A percentile compares a stretch with the other conserved stretches of the same genome.
phyloP scores from a whole-genome alignment of 1,139 yeast species.

The Nakaseomyces sp. region DNA sequence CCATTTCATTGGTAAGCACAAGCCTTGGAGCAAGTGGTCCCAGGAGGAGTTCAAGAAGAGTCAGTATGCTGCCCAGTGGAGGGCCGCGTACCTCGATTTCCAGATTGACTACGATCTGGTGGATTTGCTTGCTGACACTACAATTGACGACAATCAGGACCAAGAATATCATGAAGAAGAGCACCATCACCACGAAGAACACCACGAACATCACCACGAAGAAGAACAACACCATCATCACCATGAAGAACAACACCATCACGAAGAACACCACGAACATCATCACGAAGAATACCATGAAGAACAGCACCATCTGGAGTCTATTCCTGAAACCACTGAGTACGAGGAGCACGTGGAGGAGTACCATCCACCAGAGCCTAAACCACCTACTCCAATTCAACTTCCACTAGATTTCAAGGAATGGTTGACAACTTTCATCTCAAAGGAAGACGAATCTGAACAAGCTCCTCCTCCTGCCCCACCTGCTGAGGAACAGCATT shows the following conservation, averaged over 20 bases:
- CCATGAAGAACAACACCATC: constrained; percentile 11
- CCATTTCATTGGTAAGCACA: constrained; percentile 73
- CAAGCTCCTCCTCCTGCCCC: background rate
- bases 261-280: constrained; percentile 15
- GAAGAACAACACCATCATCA: constrained; percentile 4
- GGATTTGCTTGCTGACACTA: constrained; percentile 2
- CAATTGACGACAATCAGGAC: background rate
- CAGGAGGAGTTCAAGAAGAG: constrained; percentile 9
- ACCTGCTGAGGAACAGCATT: background rate
- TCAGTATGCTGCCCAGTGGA: constrained; percentile 18
- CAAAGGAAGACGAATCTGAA: constrained; percentile 9
- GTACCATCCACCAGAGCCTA: background rate
- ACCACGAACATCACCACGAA: background rate
- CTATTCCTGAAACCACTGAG: constrained; percentile 5
- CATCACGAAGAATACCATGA: background rate
- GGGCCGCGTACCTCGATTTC: constrained; percentile 15
- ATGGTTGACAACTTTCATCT: constrained; percentile 18
- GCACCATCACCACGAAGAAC: background rate
- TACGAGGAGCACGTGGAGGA: background rate
- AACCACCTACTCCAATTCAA: constrained; percentile 11
- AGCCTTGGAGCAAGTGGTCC: constrained; percentile 59
- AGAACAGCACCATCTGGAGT: background rate
- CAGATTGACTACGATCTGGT: constrained; percentile 12
- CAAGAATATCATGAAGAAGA: background rate
- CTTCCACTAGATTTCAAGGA: constrained; percentile 14